A percentile compares a stretch with the other conserved stretches of the same genome.
These are phyloP conservation scores for Microbotryum violaceum DNA, from an alignment of 1,284 basidiomycete species.

Conservation along the genomic window DNA sequence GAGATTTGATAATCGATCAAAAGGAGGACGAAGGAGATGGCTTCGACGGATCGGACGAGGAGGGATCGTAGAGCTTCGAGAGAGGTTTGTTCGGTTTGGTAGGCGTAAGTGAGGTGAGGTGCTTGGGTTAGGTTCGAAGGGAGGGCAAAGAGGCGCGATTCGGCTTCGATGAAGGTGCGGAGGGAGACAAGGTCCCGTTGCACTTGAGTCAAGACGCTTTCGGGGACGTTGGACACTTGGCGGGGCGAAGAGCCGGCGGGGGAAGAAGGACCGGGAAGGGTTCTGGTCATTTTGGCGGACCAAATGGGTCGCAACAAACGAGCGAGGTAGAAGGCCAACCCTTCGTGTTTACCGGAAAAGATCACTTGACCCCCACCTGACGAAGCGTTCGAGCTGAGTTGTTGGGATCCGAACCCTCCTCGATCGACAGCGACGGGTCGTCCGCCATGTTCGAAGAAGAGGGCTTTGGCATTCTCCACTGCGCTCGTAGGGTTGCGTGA, in stretches of 20 bases:
- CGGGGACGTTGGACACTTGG: conserved; percentile 55
- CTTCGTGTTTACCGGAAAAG: conserved; percentile 83
- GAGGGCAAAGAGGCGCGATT: conserved; percentile 34
- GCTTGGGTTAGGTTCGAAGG: conserved; percentile 19
- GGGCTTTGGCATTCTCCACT: conserved; percentile 61
- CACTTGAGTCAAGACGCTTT: conserved; percentile 56
- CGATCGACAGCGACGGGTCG: conserved; percentile 68
- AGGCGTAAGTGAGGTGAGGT: conserved; percentile 25
- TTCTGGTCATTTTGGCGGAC: conserved; percentile 62
- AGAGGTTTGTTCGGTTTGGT: conserved; percentile 69
- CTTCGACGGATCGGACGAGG: conserved; percentile 75
- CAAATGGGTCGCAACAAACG: conserved; percentile 79
- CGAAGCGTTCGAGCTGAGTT: neutral
- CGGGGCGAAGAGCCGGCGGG: conserved; percentile 44
- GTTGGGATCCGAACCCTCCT: conserved; percentile 37
- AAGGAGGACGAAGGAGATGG: conserved; percentile 84
- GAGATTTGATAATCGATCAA: conserved; percentile 83
- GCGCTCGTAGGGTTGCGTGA: conserved; percentile 13
- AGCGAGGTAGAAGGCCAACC: conserved; percentile 76
- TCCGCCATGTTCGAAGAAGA: conserved; percentile 76
- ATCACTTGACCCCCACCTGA: conserved; percentile 57
- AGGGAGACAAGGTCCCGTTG: conserved; percentile 72
- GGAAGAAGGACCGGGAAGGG: neutral
- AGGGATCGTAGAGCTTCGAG: conserved; percentile 64
- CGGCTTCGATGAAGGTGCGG: conserved; percentile 56